Conservation (phyloP, 2,329 filamentous ascomycete species). For the Bipolaris oryzae region DNA sequence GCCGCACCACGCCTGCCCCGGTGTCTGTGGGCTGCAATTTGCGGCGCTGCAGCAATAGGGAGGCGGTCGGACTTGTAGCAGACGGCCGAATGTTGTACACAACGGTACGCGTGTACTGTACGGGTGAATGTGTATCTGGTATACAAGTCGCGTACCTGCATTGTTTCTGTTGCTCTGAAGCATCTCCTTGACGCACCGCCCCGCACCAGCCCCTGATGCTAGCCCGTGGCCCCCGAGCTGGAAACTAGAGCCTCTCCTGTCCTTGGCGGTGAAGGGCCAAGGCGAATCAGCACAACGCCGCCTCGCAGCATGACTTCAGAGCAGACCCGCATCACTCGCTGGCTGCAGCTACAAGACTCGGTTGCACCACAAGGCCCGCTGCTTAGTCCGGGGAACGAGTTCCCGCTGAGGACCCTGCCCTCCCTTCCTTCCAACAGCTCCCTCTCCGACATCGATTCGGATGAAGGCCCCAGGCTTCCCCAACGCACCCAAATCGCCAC, state of each 20-base stretch:
- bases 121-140: background rate
- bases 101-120: background rate
- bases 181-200: slow-evolving; percentile 22
- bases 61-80: slow-evolving; percentile 5
- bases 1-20: slow-evolving; percentile 3
- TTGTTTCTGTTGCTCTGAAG: slow-evolving; percentile 17
- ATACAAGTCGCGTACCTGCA: slow-evolving; percentile 18
- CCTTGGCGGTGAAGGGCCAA: slow-evolving; percentile 16
- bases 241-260: slow-evolving; percentile 13
- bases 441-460: slow-evolving; percentile 31
- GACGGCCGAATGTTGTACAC: background rate
- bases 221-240: slow-evolving; percentile 12
- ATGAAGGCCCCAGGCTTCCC: slow-evolving; percentile 22
- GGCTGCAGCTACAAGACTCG: slow-evolving; percentile 38
- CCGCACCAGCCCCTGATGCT: slow-evolving; percentile 27
- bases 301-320: slow-evolving; percentile 26
- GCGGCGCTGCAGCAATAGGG: slow-evolving; percentile 13
- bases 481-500: slow-evolving; percentile 31
- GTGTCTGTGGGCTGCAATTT: slow-evolving; percentile 15
- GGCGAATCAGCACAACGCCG: slow-evolving; percentile 23
- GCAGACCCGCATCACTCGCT: slow-evolving; percentile 38
- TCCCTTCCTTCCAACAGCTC: slow-evolving; percentile 41
- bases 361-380: slow-evolving; percentile 33
- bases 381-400: slow-evolving; percentile 46
- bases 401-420: slow-evolving; percentile 44